Evolutionary conservation across 352 stramenopile species (phyloP).

Genomic region (Phytophthora kernoviae): DNA sequence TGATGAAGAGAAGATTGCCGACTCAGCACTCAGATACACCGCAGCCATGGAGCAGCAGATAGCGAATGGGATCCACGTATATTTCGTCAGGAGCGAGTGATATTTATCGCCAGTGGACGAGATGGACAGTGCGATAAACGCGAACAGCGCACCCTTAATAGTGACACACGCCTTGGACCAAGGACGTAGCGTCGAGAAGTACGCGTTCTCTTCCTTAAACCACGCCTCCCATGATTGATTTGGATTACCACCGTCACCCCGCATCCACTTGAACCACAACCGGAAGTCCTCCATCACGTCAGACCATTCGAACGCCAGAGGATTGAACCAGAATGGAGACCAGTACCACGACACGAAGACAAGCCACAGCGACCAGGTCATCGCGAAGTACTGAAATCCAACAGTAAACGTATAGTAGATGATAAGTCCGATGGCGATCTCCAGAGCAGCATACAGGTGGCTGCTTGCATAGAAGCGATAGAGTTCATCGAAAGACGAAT

Average conservation of each 20-base stretch:
- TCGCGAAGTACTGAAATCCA: slow-evolving; percentile 95
- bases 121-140: slow-evolving; percentile 88
- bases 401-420: slow-evolving; percentile 95
- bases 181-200: slow-evolving; percentile 89
- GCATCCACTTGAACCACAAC: slow-evolving; percentile 95
- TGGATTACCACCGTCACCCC: slow-evolving; percentile 89
- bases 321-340: slow-evolving; percentile 99
- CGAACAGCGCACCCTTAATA: slow-evolving; percentile 90
- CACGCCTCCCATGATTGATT: slow-evolving; percentile 96
- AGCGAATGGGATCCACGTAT: slow-evolving; percentile 61
- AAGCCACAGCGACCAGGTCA: slow-evolving; percentile 99
- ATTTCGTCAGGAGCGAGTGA: slow-evolving; percentile 59
- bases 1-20: slow-evolving; percentile 62
- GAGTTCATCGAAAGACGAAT: slow-evolving; percentile 97
- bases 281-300: slow-evolving; percentile 91
- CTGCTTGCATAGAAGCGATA: slow-evolving; percentile 98
- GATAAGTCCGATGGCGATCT: slow-evolving; percentile 91
- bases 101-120: slow-evolving; percentile 72
- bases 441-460: slow-evolving; percentile 96
- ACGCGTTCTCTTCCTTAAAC: slow-evolving; percentile 96
- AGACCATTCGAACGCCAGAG: slow-evolving; percentile 96
- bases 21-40: slow-evolving; percentile 71
- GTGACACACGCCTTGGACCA: slow-evolving; percentile 92
- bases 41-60: slow-evolving; percentile 57
- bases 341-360: slow-evolving; percentile 83